Evolutionary conservation across 225 moss, liverwort and hornwort genomes (phyloP).

Genomic region (Pseudoscleropodium purum): DNA sequence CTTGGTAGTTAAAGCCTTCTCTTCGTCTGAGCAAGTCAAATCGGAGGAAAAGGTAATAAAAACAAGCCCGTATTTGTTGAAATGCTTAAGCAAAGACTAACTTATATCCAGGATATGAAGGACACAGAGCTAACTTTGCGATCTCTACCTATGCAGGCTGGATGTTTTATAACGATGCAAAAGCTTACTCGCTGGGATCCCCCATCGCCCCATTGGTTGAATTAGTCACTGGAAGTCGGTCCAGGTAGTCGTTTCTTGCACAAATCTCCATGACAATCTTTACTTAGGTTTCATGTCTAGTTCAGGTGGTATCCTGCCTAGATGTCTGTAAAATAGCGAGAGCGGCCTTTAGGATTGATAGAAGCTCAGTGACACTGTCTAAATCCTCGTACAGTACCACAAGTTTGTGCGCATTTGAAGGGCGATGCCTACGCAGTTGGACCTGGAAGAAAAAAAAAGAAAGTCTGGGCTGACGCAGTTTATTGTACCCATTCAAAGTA

Average conservation of each 20-base stretch:
- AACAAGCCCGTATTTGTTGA: too few species aligned
- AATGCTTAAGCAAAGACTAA: too few species aligned
- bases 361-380: not conserved
- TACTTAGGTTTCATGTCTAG: not conserved
- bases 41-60: not conserved
- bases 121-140: not conserved
- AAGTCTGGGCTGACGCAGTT: not conserved
- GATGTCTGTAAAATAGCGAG: conserved; percentile 7
- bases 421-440: not conserved
- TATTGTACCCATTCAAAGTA: not conserved
- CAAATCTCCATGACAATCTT: not conserved
- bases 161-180: conserved; percentile 56
- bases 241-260: not conserved
- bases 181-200: conserved; percentile 40
- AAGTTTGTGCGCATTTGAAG: not conserved
- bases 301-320: not conserved
- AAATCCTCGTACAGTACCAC: not conserved
- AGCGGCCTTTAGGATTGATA: not conserved
- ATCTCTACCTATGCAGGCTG: conserved; percentile 26
- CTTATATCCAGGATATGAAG: not conserved
- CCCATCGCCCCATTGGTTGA: conserved; percentile 52
- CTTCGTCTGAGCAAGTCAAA: not conserved
- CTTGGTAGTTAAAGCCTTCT: not conserved
- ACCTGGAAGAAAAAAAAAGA: not conserved
- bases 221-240: conserved; percentile 57